These are phyloP conservation scores for Sclerotinia subarctica DNA, from an alignment of 2,329 filamentous ascomycete species.

Conservation along the genomic window DNA sequence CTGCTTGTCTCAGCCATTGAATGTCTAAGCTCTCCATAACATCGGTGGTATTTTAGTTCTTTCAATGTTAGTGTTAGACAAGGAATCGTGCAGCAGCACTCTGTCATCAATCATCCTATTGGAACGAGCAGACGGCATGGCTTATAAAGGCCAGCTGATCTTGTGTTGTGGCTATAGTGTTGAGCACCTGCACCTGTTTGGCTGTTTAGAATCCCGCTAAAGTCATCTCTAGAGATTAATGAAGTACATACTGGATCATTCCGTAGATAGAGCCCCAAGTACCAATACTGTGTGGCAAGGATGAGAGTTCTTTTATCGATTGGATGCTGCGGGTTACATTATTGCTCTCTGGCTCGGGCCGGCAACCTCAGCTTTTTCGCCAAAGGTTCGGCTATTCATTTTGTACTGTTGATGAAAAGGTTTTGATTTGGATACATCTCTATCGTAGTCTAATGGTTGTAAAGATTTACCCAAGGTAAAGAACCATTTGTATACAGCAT, in stretches of 20 bases:
- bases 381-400: neutral
- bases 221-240: neutral
- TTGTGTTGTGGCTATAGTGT: neutral
- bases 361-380: neutral
- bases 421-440: neutral
- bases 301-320: neutral
- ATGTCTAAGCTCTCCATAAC: neutral
- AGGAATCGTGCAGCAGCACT: neutral
- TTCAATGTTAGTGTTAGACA: neutral
- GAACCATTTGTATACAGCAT: neutral
- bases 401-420: neutral
- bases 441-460: neutral
- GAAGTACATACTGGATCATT: neutral
- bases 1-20: slow-evolving; percentile 12
- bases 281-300: neutral
- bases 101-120: neutral
- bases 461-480: neutral
- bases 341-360: neutral
- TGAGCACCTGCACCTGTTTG: neutral
- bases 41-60: neutral
- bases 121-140: neutral
- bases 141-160: neutral
- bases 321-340: neutral
- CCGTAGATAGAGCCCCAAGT: neutral
- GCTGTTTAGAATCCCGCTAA: no score